Evolutionary conservation across 345 rosid species (phyloP).

Genomic region (Brassica juncea): DNA sequence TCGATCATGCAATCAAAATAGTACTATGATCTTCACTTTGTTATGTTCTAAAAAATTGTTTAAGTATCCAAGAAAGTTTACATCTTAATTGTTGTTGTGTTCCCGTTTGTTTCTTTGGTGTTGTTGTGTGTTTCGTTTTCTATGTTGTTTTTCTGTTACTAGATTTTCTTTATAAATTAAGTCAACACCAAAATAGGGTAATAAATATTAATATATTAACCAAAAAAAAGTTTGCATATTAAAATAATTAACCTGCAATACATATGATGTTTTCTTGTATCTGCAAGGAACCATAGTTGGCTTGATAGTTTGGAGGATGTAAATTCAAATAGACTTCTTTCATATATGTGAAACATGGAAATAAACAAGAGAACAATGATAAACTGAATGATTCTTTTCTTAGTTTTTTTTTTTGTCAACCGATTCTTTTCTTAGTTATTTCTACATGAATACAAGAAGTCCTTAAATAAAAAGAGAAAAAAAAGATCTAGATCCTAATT

Average conservation of each 20-base stretch:
- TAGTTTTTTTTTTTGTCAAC: too few species aligned
- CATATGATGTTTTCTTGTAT: not conserved
- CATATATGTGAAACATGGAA: not conserved
- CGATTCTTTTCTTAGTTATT: too few species aligned
- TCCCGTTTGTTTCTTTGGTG: not conserved
- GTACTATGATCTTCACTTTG: slow-evolving; percentile 6
- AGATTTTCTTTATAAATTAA: not conserved
- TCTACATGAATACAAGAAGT: too few species aligned
- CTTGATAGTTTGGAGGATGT: too few species aligned
- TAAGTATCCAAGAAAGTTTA: slow-evolving; percentile 25
- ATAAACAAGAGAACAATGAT: too few species aligned
- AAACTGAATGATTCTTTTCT: too few species aligned
- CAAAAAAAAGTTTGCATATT: not conserved
- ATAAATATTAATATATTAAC: not conserved
- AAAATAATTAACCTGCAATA: not conserved
- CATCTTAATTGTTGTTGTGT: not conserved
- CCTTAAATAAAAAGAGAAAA: too few species aligned
- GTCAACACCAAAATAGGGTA: not conserved
- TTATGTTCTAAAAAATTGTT: slow-evolving; percentile 1
- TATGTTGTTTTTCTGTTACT: not conserved
- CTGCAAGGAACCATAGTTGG: not conserved
- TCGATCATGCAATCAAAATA: not conserved
- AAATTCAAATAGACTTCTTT: not conserved
- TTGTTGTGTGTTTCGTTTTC: not conserved
- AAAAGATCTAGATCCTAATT: too few species aligned